phyloP scores from a whole-genome alignment of 495 filamentous ascomycete species.

The Xylaria curta region DNA sequence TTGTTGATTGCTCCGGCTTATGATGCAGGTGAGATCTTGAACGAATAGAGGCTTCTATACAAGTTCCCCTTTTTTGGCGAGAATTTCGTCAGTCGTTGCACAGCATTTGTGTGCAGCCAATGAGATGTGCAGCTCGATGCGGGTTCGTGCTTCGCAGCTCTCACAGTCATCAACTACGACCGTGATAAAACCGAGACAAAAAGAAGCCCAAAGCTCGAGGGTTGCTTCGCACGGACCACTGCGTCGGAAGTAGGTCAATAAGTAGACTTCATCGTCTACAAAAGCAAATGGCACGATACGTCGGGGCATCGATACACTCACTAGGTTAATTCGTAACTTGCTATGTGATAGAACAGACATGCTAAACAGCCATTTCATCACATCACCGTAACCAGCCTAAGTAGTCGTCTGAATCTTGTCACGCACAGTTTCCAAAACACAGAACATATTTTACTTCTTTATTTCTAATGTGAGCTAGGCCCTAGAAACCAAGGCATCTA shows the following conservation, averaged over 20 bases:
- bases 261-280: too few species aligned
- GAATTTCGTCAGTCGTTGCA: neutral
- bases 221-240: too few species aligned
- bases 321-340: neutral
- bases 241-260: too few species aligned
- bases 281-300: too few species aligned
- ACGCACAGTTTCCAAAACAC: neutral
- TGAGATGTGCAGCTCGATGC: neutral
- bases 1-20: neutral
- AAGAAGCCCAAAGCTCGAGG: neutral
- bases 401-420: neutral
- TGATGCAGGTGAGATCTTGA: neutral
- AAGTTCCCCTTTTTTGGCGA: neutral
- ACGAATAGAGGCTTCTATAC: neutral
- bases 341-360: too few species aligned
- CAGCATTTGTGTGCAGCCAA: neutral
- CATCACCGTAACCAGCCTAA: too few species aligned
- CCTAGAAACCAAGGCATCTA: neutral
- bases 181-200: neutral
- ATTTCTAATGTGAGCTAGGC: neutral
- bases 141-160: neutral
- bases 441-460: neutral
- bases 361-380: too few species aligned
- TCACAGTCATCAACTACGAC: neutral
- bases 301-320: too few species aligned